Percentiles rank a stretch among this genome's conserved stretches.
Evolutionary conservation across 306 rosid species (phyloP).

Genomic region (Rosa chinensis): DNA sequence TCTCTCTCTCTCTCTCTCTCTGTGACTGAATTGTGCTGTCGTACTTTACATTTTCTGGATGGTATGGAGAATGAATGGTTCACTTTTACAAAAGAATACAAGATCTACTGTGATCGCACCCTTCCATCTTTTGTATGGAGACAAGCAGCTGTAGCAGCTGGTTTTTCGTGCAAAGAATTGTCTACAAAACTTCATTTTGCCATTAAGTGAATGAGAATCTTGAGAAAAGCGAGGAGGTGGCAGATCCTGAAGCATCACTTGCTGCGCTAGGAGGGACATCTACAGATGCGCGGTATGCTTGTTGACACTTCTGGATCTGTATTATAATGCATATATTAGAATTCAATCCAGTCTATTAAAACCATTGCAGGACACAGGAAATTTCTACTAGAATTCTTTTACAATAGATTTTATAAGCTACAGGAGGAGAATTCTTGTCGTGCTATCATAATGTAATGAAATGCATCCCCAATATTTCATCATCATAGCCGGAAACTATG

Average conservation of each 20-base stretch:
- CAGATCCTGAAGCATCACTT: constrained; percentile 62
- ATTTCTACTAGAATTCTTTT: neutral
- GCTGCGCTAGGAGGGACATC: constrained; percentile 71
- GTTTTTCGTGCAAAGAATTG: constrained; percentile 28
- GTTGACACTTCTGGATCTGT: constrained; percentile 94
- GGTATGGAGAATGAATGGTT: constrained; percentile 21
- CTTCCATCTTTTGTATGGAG: constrained; percentile 28
- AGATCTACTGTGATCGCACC: constrained; percentile 38
- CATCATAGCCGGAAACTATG: neutral
- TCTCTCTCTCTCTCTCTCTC: constrained; percentile 19
- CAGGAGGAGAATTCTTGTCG: neutral
- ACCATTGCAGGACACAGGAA: neutral
- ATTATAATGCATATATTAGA: constrained; percentile 25
- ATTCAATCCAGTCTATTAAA: neutral
- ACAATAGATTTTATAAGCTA: neutral
- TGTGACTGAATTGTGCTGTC: constrained; percentile 18
- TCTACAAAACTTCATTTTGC: constrained; percentile 20
- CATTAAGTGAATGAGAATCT: constrained; percentile 75
- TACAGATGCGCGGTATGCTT: constrained; percentile 64
- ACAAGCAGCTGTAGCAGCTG: constrained; percentile 30
- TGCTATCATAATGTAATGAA: neutral
- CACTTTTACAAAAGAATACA: constrained; percentile 21
- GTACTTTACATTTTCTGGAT: constrained; percentile 47
- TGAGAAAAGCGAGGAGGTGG: constrained; percentile 75
- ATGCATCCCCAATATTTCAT: neutral